A percentile compares a stretch with the other conserved stretches of the same genome.
Evolutionary conservation across 106 monocot genomes (phyloP).

Genomic region (Platanthera zijinensis): DNA sequence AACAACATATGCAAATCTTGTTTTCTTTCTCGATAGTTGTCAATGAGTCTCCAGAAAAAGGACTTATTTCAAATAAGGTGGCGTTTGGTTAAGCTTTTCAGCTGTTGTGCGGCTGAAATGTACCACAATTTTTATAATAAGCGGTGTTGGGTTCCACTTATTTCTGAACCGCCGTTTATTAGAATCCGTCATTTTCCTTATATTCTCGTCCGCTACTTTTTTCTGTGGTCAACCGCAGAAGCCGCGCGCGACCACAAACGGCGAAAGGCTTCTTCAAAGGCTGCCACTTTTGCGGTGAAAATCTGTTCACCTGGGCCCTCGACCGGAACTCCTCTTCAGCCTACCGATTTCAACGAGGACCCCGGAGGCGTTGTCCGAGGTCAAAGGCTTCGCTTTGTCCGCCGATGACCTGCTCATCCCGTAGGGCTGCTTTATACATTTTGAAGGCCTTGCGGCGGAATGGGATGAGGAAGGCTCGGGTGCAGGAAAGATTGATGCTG

Average conservation of each 20-base stretch:
- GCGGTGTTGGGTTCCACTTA: too few relatives aligned
- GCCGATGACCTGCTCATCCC: constrained; percentile 19
- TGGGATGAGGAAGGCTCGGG: constrained; percentile 20
- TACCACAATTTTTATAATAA: too few relatives aligned
- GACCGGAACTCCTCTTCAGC: constrained; percentile 26
- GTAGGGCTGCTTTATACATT: constrained; percentile 27
- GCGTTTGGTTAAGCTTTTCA: too few relatives aligned
- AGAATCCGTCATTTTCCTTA: too few relatives aligned
- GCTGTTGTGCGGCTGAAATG: too few relatives aligned
- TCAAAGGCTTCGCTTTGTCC: constrained; percentile 29
- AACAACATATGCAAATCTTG: too few relatives aligned
- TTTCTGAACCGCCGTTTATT: too few relatives aligned
- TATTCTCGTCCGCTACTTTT: too few relatives aligned
- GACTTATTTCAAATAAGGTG: too few relatives aligned
- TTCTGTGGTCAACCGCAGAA: too few relatives aligned
- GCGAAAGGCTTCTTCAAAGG: constrained; percentile 47
- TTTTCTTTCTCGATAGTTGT: too few relatives aligned
- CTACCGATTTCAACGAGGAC: constrained; percentile 50
- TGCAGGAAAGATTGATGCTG: constrained; percentile 31
- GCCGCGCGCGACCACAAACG: constrained; percentile 24
- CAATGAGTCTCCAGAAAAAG: too few relatives aligned
- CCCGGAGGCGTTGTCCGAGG: constrained; percentile 29
- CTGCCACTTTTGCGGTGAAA: constrained; percentile 53
- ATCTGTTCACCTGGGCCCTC: constrained; percentile 55
- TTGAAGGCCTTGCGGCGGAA: constrained; percentile 20